A percentile compares a stretch with the other conserved stretches of the same genome.
phyloP scores from a whole-genome alignment of 495 filamentous ascomycete species.

The Podospora anserina region DNA sequence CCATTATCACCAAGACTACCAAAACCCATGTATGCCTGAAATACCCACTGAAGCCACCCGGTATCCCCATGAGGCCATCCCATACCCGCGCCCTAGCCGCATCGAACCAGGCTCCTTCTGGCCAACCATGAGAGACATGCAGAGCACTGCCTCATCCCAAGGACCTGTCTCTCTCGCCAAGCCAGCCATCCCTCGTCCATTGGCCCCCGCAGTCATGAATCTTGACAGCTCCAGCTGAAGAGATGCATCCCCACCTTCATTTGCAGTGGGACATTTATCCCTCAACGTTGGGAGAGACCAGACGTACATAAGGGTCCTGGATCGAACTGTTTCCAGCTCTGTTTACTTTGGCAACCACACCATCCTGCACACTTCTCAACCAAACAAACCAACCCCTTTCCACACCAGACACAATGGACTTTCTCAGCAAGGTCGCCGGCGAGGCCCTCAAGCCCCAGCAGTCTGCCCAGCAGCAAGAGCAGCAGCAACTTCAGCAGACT shows the following conservation, averaged over 20 bases:
- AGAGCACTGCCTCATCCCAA: slow-evolving; percentile 20
- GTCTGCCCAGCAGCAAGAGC: slow-evolving; percentile 19
- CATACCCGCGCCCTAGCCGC: neutral
- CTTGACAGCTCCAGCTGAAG: slow-evolving; percentile 26
- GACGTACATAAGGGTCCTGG: neutral
- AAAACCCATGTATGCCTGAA: neutral
- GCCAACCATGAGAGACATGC: slow-evolving; percentile 8
- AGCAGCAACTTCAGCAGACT: slow-evolving; percentile 13
- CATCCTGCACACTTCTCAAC: neutral
- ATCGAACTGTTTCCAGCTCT: neutral
- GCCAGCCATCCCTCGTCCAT: slow-evolving; percentile 11
- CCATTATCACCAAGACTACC: neutral
- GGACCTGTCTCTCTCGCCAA: slow-evolving; percentile 11
- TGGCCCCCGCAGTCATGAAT: slow-evolving; percentile 18
- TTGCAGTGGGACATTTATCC: slow-evolving; percentile 17
- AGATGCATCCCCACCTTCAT: slow-evolving; percentile 5
- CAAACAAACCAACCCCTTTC: neutral
- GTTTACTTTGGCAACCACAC: slow-evolving; percentile 11
- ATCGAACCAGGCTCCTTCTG: neutral
- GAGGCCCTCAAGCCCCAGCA: slow-evolving; percentile 20
- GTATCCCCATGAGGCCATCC: slow-evolving; percentile 8
- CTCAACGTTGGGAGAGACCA: slow-evolving; percentile 11
- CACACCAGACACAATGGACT: slow-evolving; percentile 35
- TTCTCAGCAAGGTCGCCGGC: slow-evolving; percentile 39
- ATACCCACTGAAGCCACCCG: neutral